Percentiles rank a stretch among this genome's conserved stretches.
Conservation (phyloP, 192 early-diverging fungal species). For the Chytriomyces sp. region DNA sequence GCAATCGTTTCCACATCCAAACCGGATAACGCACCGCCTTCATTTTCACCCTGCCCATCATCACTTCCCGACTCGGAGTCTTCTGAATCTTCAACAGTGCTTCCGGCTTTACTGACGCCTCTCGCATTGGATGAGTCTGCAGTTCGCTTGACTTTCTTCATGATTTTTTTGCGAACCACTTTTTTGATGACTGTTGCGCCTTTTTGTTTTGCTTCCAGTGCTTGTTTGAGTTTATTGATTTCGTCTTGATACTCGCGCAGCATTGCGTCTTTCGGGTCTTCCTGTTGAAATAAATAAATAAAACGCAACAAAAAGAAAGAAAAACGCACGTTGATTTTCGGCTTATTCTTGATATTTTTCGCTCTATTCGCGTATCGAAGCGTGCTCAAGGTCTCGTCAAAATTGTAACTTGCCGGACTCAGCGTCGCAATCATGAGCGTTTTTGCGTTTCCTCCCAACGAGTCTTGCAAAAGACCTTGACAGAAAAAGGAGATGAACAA, state of each 20-base stretch:
- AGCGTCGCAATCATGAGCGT: conserved; percentile 72
- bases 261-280: conserved; percentile 71
- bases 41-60: conserved; percentile 37
- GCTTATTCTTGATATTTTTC: conserved; percentile 72
- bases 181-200: conserved; percentile 46
- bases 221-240: conserved; percentile 59
- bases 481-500: neutral
- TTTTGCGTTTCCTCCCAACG: conserved; percentile 69
- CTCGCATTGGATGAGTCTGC: neutral
- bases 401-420: conserved; percentile 65
- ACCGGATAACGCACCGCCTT: conserved; percentile 40
- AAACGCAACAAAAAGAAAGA: too few relatives aligned
- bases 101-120: neutral
- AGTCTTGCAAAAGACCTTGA: conserved; percentile 65
- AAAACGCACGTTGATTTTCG: conserved; percentile 53
- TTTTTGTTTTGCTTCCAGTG: conserved; percentile 55
- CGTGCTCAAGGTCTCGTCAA: conserved; percentile 65
- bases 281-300: conserved; percentile 3
- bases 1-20: conserved; percentile 61
- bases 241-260: conserved; percentile 70
- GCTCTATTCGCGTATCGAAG: conserved; percentile 69
- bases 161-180: conserved; percentile 58
- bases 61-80: conserved; percentile 35
- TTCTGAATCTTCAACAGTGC: conserved; percentile 26
- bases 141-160: conserved; percentile 55